These are phyloP conservation scores for Camelina laxa DNA, from an alignment of 345 rosid species.

Conservation along the genomic window DNA sequence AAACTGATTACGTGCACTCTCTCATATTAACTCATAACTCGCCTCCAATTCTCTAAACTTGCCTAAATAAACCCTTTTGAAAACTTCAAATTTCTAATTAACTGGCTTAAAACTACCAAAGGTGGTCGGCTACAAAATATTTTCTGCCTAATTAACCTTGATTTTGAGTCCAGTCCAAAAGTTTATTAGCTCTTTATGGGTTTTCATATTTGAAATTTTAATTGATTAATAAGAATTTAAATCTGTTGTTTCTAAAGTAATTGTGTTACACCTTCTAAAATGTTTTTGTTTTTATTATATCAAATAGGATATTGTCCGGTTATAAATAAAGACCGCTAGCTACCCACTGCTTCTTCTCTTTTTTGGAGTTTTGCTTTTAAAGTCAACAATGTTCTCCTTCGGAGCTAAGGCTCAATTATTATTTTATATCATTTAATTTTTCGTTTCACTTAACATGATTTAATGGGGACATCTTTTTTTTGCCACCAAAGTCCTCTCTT, in stretches of 20 bases:
- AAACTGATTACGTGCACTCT: background rate
- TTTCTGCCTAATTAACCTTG: background rate
- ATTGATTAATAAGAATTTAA: background rate
- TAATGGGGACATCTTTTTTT: background rate
- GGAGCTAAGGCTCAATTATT: constrained; percentile 38
- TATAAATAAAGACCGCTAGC: constrained; percentile 19
- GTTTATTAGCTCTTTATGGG: background rate
- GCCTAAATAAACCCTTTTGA: background rate
- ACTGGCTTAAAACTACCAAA: background rate
- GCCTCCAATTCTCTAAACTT: background rate
- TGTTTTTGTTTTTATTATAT: background rate
- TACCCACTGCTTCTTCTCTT: background rate
- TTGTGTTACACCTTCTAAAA: background rate
- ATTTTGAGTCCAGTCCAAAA: background rate
- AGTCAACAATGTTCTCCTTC: constrained; percentile 44
- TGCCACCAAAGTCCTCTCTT: constrained; percentile 30
- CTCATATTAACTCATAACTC: background rate
- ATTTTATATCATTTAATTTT: constrained; percentile 22
- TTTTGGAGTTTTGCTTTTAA: constrained; percentile 39
- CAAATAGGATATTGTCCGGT: background rate
- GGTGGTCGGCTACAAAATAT: background rate
- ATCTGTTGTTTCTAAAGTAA: background rate
- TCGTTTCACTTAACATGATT: constrained; percentile 2
- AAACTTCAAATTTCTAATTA: background rate
- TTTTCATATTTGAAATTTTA: background rate